These are phyloP conservation scores for Scutellaria minor DNA, from an alignment of 257 asterid species.

Conservation along the genomic window DNA sequence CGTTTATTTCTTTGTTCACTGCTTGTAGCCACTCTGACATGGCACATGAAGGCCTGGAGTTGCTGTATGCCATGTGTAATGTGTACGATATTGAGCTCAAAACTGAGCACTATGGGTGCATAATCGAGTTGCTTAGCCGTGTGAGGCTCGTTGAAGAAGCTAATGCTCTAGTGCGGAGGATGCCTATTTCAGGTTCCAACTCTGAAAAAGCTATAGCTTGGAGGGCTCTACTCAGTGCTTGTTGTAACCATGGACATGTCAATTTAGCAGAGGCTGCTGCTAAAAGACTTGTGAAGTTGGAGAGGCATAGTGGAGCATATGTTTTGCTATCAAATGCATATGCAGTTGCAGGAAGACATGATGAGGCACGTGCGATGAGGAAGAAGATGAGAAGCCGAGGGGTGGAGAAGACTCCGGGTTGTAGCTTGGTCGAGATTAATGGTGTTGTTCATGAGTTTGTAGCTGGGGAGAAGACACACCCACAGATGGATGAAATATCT, in stretches of 20 bases:
- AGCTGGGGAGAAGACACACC: slow-evolving; percentile 64
- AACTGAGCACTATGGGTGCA: slow-evolving; percentile 73
- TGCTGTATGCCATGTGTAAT: slow-evolving; percentile 52
- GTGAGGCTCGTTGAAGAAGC: slow-evolving; percentile 67
- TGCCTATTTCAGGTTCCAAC: slow-evolving; percentile 42
- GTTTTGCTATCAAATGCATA: slow-evolving; percentile 67
- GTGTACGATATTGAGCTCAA: slow-evolving; percentile 58
- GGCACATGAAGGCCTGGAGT: slow-evolving; percentile 59
- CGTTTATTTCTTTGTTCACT: slow-evolving; percentile 62
- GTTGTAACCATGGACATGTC: slow-evolving; percentile 49
- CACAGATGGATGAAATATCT: slow-evolving; percentile 39
- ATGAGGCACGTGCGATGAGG: slow-evolving; percentile 48
- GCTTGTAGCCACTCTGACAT: slow-evolving; percentile 71
- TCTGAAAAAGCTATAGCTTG: slow-evolving; percentile 65
- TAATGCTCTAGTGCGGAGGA: slow-evolving; percentile 42
- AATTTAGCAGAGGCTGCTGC: slow-evolving; percentile 66
- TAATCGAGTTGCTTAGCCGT: slow-evolving; percentile 61
- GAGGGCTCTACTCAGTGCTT: slow-evolving; percentile 71
- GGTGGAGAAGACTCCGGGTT: slow-evolving; percentile 73
- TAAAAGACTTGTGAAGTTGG: slow-evolving; percentile 57
- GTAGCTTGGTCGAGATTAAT: slow-evolving; percentile 71
- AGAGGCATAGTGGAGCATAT: slow-evolving; percentile 69
- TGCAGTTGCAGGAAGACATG: slow-evolving; percentile 61
- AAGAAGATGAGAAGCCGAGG: slow-evolving; percentile 57
- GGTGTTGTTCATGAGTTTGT: slow-evolving; percentile 66